Percentiles rank a stretch among this genome's conserved stretches.
Evolutionary conservation across 1,139 yeast species (phyloP).

Genomic region (Lodderomyces theae): DNA sequence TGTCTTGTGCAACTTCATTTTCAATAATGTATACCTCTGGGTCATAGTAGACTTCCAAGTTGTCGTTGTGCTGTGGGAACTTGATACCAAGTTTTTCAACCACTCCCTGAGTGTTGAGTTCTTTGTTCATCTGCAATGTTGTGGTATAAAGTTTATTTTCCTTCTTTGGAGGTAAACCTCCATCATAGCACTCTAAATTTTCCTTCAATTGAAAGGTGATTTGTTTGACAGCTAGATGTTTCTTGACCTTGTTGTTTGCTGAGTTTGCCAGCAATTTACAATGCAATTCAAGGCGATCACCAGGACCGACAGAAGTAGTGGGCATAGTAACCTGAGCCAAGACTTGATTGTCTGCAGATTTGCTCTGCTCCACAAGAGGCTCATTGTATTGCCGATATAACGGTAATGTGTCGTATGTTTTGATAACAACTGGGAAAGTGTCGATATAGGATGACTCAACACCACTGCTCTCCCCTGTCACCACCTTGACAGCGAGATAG

Average conservation of each 20-base stretch:
- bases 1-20: slow-evolving; percentile 8
- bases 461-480: slow-evolving; percentile 32
- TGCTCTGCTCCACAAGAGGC: slow-evolving; percentile 39
- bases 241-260: slow-evolving; percentile 31
- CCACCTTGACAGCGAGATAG: slow-evolving; percentile 31
- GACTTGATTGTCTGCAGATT: slow-evolving; percentile 42
- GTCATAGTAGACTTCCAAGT: slow-evolving; percentile 20
- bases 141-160: slow-evolving; percentile 34
- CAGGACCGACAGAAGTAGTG: slow-evolving; percentile 49
- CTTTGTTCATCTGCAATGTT: slow-evolving; percentile 23
- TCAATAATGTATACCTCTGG: slow-evolving; percentile 4
- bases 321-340: slow-evolving; percentile 44
- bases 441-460: slow-evolving; percentile 33
- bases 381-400: slow-evolving; percentile 53
- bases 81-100: slow-evolving; percentile 25
- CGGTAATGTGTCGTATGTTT: slow-evolving; percentile 52
- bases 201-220: slow-evolving; percentile 52
- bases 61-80: slow-evolving; percentile 41
- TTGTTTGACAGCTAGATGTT: slow-evolving; percentile 42
- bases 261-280: slow-evolving; percentile 40
- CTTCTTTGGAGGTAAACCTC: slow-evolving; percentile 41
- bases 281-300: slow-evolving; percentile 40
- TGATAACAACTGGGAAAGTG: slow-evolving; percentile 46
- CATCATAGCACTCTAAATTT: slow-evolving; percentile 46
- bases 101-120: slow-evolving; percentile 33